A percentile compares a stretch with the other conserved stretches of the same genome.
Conservation (phyloP, 305 asterid genomes). For the Fraxinus angustifolia region DNA sequence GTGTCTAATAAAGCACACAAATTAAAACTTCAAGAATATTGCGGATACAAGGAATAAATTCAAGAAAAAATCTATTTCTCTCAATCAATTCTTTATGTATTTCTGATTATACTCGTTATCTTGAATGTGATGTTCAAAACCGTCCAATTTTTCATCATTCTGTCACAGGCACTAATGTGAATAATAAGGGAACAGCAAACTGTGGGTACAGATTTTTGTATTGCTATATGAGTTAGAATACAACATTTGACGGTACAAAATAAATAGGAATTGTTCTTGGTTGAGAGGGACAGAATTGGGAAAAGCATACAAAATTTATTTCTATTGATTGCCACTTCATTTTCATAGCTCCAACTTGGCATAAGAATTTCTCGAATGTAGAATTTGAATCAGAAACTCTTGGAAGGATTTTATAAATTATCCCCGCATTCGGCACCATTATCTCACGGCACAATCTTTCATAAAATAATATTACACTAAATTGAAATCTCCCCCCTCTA, state of each 20-base stretch:
- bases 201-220: not conserved
- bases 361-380: not conserved
- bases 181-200: not conserved
- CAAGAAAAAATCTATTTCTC: conserved; percentile 33
- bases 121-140: conserved; percentile 51
- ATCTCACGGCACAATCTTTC: too few relatives aligned
- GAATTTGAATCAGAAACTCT: not conserved
- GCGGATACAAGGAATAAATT: conserved; percentile 64
- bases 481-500: too few relatives aligned
- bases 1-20: conserved; percentile 28
- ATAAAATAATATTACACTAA: too few relatives aligned
- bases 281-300: conserved; percentile 34
- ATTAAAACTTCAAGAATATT: conserved; percentile 55
- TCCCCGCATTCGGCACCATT: too few relatives aligned
- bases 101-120: conserved; percentile 80
- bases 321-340: conserved; percentile 30
- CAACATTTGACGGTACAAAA: conserved; percentile 5
- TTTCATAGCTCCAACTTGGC: not conserved
- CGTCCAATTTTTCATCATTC: conserved; percentile 49
- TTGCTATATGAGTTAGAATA: not conserved
- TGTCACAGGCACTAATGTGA: conserved; percentile 32
- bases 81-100: conserved; percentile 72
- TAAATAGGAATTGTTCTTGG: conserved; percentile 3
- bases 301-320: conserved; percentile 42
- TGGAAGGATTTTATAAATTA: not conserved